Conservation (phyloP, 2,329 filamentous ascomycete species). For the Lizonia empirigonia region DNA sequence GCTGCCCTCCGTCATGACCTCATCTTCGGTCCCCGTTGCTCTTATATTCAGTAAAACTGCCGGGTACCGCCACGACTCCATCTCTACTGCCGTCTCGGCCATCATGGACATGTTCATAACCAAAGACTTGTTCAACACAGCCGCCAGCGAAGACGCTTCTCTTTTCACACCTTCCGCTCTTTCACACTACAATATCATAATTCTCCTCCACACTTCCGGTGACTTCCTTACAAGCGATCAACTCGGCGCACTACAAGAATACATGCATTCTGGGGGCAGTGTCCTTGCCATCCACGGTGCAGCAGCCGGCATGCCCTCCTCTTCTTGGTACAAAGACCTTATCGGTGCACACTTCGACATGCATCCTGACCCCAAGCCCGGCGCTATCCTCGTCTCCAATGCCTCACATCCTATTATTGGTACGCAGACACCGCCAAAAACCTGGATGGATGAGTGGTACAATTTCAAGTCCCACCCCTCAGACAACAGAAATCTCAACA, state of each 20-base stretch:
- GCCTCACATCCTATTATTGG: constrained; percentile 1
- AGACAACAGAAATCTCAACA: constrained; percentile 24
- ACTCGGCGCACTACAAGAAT: constrained; percentile 23
- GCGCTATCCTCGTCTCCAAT: constrained; percentile 19
- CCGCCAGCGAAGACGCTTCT: constrained; percentile 28
- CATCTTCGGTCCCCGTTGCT: too few species aligned
- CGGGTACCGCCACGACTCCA: constrained; percentile 37
- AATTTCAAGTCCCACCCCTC: constrained; percentile 35
- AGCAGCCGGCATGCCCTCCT: constrained; percentile 31
- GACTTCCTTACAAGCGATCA: constrained; percentile 17
- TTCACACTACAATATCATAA: constrained; percentile 17
- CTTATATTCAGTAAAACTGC: constrained; percentile 39
- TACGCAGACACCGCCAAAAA: background rate
- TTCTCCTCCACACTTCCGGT: constrained; percentile 27
- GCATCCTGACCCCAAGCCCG: constrained; percentile 30
- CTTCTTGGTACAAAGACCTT: constrained; percentile 29
- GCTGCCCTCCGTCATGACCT: too few species aligned
- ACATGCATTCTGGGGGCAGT: constrained; percentile 29
- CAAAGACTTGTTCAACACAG: constrained; percentile 18
- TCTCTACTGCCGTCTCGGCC: constrained; percentile 30
- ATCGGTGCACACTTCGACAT: constrained; percentile 36
- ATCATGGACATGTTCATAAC: too few species aligned
- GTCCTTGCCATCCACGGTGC: constrained; percentile 36
- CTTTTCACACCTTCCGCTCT: constrained; percentile 17
- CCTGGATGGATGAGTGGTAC: constrained; percentile 39